A percentile compares a stretch with the other conserved stretches of the same genome.
Conservation (phyloP, 2,329 filamentous ascomycete genomes). For the Fusarium coffeatum region DNA sequence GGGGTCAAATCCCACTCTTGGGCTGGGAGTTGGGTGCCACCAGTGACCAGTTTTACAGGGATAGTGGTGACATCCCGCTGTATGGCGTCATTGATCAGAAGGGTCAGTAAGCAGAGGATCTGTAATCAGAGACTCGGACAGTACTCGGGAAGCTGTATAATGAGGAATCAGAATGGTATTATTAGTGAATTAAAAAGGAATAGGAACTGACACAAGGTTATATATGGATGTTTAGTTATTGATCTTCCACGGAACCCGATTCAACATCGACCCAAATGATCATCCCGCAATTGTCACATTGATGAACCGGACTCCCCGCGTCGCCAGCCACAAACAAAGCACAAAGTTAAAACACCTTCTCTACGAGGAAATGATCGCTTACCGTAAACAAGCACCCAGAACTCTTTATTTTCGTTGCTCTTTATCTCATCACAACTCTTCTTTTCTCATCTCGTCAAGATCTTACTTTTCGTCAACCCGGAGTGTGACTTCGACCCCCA, state of each 20-base stretch:
- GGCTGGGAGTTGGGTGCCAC: conserved; percentile 18
- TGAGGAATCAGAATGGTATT: neutral
- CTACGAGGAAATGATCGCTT: neutral
- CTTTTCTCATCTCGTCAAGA: neutral
- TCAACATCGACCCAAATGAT: neutral
- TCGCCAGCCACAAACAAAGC: neutral
- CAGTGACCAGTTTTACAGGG: conserved; percentile 28
- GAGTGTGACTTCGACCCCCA: neutral
- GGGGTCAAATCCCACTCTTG: conserved; percentile 34
- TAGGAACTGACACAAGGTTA: too few relatives aligned
- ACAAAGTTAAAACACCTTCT: neutral
- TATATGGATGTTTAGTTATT: too few relatives aligned
- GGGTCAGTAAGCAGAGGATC: neutral
- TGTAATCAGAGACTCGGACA: neutral
- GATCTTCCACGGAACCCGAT: neutral
- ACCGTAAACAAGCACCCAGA: neutral
- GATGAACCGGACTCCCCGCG: neutral
- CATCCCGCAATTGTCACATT: neutral
- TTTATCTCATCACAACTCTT: neutral
- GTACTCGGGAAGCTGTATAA: neutral
- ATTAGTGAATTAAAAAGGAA: too few relatives aligned
- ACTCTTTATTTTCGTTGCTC: neutral
- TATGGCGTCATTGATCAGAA: conserved; percentile 29
- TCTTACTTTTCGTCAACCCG: neutral
- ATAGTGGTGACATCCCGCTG: conserved; percentile 6